These are phyloP conservation scores for Arabidopsis suecica DNA, from an alignment of 345 rosid genomes.

Conservation along the genomic window DNA sequence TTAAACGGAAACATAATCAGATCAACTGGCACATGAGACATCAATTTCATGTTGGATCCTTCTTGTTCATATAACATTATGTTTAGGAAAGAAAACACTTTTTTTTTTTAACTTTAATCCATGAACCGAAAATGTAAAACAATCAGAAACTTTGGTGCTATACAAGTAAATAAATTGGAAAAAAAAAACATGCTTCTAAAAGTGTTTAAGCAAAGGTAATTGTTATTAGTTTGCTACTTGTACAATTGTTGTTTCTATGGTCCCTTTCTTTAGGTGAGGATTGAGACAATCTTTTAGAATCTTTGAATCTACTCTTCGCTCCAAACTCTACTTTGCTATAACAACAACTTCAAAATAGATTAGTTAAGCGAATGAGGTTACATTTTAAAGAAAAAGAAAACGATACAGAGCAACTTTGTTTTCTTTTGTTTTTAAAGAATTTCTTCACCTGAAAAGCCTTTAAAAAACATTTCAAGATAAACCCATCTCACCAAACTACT, in stretches of 20 bases:
- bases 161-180: no score
- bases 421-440: neutral
- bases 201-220: no score
- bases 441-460: slow-evolving; percentile 58
- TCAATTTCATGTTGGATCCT: no score
- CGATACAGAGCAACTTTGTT: neutral
- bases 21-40: no score
- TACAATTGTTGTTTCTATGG: neutral
- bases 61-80: no score
- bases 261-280: slow-evolving; percentile 45
- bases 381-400: slow-evolving; percentile 28
- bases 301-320: slow-evolving; percentile 47
- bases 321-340: slow-evolving; percentile 41
- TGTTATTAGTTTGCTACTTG: no score
- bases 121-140: no score
- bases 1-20: no score
- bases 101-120: no score
- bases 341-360: slow-evolving; percentile 36
- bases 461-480: slow-evolving; percentile 54
- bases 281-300: slow-evolving; percentile 34
- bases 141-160: no score
- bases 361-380: slow-evolving; percentile 45
- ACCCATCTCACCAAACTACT: slow-evolving; percentile 68
- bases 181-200: no score
- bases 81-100: no score